Evolutionary conservation across 2,329 filamentous ascomycete species (phyloP).

Genomic region (Sclerotinia minor): DNA sequence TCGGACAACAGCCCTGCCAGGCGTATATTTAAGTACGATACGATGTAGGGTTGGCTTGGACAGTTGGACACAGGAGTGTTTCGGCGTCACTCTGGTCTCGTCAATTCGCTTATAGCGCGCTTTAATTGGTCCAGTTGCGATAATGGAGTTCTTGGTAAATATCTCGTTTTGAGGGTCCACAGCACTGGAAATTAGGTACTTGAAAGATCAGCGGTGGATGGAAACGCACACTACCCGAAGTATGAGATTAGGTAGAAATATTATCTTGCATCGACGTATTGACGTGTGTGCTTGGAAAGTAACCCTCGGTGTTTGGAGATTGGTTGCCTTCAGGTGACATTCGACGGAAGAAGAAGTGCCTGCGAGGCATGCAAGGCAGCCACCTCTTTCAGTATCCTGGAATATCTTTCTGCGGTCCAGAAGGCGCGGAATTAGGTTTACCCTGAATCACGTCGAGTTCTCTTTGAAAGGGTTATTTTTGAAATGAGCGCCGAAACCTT

Average conservation of each 20-base stretch:
- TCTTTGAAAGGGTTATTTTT: not conserved
- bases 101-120: slow-evolving; percentile 10
- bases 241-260: slow-evolving; percentile 11
- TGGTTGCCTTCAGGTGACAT: slow-evolving; percentile 4
- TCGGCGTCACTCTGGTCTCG: slow-evolving; percentile 7
- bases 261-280: not conserved
- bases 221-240: not conserved
- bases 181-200: slow-evolving; percentile 15
- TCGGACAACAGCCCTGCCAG: slow-evolving; percentile 1
- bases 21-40: slow-evolving; percentile 5
- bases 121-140: slow-evolving; percentile 11
- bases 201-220: slow-evolving; percentile 12
- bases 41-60: slow-evolving; percentile 17
- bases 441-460: not conserved
- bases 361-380: slow-evolving; percentile 19
- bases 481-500: not conserved
- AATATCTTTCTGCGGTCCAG: not conserved
- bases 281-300: not conserved
- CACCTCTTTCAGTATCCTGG: slow-evolving; percentile 6
- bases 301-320: not conserved
- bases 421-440: not conserved
- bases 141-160: not conserved
- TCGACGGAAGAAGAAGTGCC: slow-evolving; percentile 14
- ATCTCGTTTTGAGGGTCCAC: not conserved
- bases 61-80: not conserved